Conservation (phyloP, 2,329 filamentous ascomycete genomes). For the Phialophora expanda region DNA sequence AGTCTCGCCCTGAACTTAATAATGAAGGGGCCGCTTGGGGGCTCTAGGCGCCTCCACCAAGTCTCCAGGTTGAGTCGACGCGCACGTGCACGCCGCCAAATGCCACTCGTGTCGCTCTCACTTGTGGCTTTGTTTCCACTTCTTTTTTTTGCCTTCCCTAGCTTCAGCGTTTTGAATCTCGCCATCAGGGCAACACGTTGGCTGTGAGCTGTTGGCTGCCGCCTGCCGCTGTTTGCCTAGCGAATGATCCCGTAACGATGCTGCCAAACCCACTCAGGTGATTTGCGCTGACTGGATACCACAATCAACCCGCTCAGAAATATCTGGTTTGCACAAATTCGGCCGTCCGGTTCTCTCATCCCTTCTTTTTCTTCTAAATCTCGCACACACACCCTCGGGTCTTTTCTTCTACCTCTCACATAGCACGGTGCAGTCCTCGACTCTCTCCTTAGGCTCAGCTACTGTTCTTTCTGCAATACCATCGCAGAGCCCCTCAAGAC, state of each 20-base stretch:
- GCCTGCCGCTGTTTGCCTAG: constrained; percentile 6
- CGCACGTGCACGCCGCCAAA: neutral
- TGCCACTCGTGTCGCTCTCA: neutral
- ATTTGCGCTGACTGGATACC: constrained; percentile 13
- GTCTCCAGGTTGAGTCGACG: neutral
- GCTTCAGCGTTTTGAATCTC: neutral
- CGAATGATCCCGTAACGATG: neutral
- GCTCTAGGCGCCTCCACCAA: neutral
- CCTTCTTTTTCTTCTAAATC: constrained; percentile 2
- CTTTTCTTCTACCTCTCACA: neutral
- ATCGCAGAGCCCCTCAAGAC: constrained; percentile 26
- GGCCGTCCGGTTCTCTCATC: neutral
- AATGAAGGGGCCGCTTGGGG: neutral
- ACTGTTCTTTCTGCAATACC: constrained; percentile 9
- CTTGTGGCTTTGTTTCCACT: constrained; percentile 2
- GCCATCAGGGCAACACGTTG: neutral
- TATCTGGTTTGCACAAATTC: constrained; percentile 10
- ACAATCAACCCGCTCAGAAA: constrained; percentile 4
- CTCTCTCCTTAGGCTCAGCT: neutral
- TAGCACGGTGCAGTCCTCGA: neutral
- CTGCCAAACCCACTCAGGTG: constrained; percentile 5
- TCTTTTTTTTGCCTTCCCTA: constrained; percentile 11
- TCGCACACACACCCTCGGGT: neutral
- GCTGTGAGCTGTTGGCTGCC: neutral
- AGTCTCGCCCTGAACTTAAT: neutral